These are phyloP conservation scores for Deinandra increscens DNA, from an alignment of 129 eudicot genomes.

Conservation along the genomic window DNA sequence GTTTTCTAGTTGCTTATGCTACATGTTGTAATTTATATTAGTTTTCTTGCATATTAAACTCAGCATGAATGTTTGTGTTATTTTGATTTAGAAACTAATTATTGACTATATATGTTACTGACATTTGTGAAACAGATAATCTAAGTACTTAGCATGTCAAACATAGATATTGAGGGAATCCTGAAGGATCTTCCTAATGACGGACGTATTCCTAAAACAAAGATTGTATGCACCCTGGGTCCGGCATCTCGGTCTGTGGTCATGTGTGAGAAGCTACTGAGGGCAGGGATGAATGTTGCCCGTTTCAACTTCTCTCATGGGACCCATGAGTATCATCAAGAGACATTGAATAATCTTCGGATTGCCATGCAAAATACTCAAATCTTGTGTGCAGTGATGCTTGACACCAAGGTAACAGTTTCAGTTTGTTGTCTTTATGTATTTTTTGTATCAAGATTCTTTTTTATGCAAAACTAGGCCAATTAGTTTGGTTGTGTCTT, in stretches of 20 bases:
- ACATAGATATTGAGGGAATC: slow-evolving; percentile 83
- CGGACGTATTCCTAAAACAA: slow-evolving; percentile 70
- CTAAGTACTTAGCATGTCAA: slow-evolving; percentile 50
- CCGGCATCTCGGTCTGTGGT: slow-evolving; percentile 80
- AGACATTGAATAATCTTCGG: slow-evolving; percentile 67
- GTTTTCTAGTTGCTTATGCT: not conserved
- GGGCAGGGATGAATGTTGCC: slow-evolving; percentile 93
- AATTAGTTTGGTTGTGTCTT: not conserved
- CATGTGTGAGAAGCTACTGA: slow-evolving; percentile 79
- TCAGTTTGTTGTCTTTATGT: slow-evolving; percentile 12
- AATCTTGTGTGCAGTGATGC: slow-evolving; percentile 80
- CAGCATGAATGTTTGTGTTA: not conserved
- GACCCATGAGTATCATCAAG: slow-evolving; percentile 89
- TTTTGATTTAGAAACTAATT: slow-evolving; percentile 1
- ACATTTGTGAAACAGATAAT: slow-evolving; percentile 21
- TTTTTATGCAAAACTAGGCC: slow-evolving; percentile 1
- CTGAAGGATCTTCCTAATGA: slow-evolving; percentile 67
- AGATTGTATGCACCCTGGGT: slow-evolving; percentile 88
- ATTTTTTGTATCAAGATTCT: slow-evolving; percentile 6
- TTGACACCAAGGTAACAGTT: slow-evolving; percentile 61
- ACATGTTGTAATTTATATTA: not conserved
- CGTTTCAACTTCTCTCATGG: slow-evolving; percentile 91
- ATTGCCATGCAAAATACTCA: slow-evolving; percentile 73
- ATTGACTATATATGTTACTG: slow-evolving; percentile 7
- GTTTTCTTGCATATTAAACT: not conserved